Percentiles rank a stretch among this genome's conserved stretches.
Evolutionary conservation across 495 filamentous ascomycete species (phyloP).

Genomic region (Saxispiralis lemnorum): DNA sequence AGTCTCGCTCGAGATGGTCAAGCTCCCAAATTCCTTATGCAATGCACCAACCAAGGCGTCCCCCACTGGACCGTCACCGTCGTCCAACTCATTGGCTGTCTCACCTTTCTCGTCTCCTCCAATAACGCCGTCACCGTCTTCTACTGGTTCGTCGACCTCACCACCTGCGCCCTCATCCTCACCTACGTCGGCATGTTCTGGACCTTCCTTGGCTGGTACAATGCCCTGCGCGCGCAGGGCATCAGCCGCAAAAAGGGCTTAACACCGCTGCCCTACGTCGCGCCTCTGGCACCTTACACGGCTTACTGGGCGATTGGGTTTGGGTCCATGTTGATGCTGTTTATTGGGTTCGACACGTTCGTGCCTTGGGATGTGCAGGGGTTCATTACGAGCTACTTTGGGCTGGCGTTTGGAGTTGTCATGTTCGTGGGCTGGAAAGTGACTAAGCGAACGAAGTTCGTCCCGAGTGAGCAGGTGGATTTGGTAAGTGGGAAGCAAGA

Average conservation of each 20-base stretch:
- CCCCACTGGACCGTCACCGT: slow-evolving; percentile 40
- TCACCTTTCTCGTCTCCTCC: slow-evolving; percentile 42
- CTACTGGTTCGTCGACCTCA: slow-evolving; percentile 25
- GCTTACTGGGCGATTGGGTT: slow-evolving; percentile 38
- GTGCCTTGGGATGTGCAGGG: slow-evolving; percentile 26
- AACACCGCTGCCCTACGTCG: slow-evolving; percentile 34
- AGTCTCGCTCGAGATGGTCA: slow-evolving; percentile 47
- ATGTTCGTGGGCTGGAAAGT: slow-evolving; percentile 42
- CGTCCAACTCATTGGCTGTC: slow-evolving; percentile 35
- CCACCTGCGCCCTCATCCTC: slow-evolving; percentile 30
- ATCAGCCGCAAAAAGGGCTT: slow-evolving; percentile 29
- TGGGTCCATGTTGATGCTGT: slow-evolving; percentile 36
- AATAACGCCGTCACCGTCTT: slow-evolving; percentile 29
- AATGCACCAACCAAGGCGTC: slow-evolving; percentile 39
- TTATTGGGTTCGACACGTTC: slow-evolving; percentile 38
- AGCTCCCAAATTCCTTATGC: slow-evolving; percentile 42
- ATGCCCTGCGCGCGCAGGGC: slow-evolving; percentile 35
- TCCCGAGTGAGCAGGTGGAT: no score
- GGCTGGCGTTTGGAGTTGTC: slow-evolving; percentile 36
- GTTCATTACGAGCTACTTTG: slow-evolving; percentile 30
- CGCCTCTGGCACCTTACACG: slow-evolving; percentile 41
- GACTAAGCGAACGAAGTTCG: slow-evolving; percentile 26
- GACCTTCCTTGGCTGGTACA: slow-evolving; percentile 37
- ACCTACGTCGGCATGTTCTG: slow-evolving; percentile 35
- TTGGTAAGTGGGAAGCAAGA: neutral